Evolutionary conservation across 2,329 filamentous ascomycete species (phyloP).

Genomic region (Daldinia eschscholtzii): DNA sequence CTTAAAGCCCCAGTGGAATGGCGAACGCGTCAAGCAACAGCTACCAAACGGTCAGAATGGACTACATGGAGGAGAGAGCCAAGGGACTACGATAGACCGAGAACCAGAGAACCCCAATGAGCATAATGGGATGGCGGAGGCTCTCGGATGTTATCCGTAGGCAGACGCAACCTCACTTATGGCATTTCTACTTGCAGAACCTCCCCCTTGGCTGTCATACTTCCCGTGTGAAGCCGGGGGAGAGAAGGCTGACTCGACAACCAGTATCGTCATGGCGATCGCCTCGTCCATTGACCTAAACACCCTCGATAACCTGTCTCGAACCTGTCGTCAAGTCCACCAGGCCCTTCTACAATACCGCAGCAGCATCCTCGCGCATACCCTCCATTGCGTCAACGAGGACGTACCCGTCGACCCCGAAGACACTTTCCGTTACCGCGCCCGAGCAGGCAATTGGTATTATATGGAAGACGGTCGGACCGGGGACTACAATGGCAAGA

Average conservation of each 20-base stretch:
- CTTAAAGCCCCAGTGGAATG: constrained; percentile 47
- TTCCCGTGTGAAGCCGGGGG: constrained; percentile 28
- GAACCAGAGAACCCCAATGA: constrained; percentile 63
- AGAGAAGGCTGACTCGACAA: constrained; percentile 39
- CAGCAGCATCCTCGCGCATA: constrained; percentile 76
- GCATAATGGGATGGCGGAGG: constrained; percentile 72
- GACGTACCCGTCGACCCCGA: constrained; percentile 65
- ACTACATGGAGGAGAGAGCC: constrained; percentile 31
- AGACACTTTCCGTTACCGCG: constrained; percentile 69
- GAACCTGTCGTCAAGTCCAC: constrained; percentile 84
- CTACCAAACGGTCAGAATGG: constrained; percentile 21
- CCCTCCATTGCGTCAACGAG: constrained; percentile 85
- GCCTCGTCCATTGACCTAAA: constrained; percentile 86
- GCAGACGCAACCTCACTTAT: constrained; percentile 55
- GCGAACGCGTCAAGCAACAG: constrained; percentile 36
- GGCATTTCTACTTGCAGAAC: constrained; percentile 44
- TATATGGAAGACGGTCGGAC: constrained; percentile 67
- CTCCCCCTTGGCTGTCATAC: constrained; percentile 37
- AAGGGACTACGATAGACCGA: constrained; percentile 25
- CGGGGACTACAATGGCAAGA: constrained; percentile 70
- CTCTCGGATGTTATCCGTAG: constrained; percentile 78
- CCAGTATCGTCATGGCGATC: constrained; percentile 80
- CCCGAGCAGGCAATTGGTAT: constrained; percentile 69
- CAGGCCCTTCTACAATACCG: constrained; percentile 83
- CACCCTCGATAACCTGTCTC: constrained; percentile 84